A percentile compares a stretch with the other conserved stretches of the same genome.
Conservation (phyloP, 805 yeast genomes). For the Saccharomycopsis guyanensis region DNA sequence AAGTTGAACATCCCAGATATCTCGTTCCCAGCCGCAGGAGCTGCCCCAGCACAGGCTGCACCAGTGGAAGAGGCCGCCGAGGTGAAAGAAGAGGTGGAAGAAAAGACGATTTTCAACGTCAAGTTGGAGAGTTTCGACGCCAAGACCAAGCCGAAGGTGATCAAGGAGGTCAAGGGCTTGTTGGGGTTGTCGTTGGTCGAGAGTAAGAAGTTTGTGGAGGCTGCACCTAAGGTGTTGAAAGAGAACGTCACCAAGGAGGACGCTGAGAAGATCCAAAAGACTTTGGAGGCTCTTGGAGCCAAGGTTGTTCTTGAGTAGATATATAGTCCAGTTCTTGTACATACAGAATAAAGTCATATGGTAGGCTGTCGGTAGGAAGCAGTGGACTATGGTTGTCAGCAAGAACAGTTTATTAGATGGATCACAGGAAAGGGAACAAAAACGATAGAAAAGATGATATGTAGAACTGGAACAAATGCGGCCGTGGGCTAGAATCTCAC, state of each 20-base stretch:
- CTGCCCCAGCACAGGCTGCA: constrained; percentile 49
- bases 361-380: too few species aligned
- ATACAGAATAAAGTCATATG: background rate
- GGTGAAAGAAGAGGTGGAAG: constrained; percentile 72
- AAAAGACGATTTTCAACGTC: constrained; percentile 85
- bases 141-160: constrained; percentile 92
- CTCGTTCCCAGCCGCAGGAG: constrained; percentile 68
- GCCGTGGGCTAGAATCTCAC: background rate
- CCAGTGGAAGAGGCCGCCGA: constrained; percentile 68
- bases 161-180: constrained; percentile 90
- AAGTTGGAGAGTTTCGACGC: constrained; percentile 93
- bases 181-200: constrained; percentile 92
- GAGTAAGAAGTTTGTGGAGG: constrained; percentile 94
- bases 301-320: constrained; percentile 78
- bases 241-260: constrained; percentile 96
- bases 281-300: constrained; percentile 93
- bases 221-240: constrained; percentile 93
- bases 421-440: background rate
- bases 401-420: too few species aligned
- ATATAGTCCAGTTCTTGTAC: background rate
- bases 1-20: constrained; percentile 92
- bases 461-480: background rate
- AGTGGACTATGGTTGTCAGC: too few species aligned
- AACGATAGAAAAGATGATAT: background rate
- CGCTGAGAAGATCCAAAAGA: constrained; percentile 90